Base-by-base conservation (phyloP, 306 rosid genomes). In the Canavalia gladiata region DNA sequence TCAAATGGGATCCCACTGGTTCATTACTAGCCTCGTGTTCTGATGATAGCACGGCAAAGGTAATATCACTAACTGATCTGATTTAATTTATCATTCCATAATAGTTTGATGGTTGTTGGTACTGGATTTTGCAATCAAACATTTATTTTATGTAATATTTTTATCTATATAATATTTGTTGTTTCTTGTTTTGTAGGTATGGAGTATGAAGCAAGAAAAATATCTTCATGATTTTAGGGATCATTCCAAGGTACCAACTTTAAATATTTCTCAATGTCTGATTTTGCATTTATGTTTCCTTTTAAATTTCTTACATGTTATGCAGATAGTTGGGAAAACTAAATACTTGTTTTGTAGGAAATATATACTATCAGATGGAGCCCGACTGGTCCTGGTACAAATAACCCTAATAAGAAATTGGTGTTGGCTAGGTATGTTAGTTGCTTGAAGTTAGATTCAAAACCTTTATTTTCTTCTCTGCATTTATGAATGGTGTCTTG, bases 1-100 rank as follows among this genome's bases (percentile, higher is more conserved):
- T 95, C 75, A 95, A 95, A 87, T 93, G 99, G 99, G 99, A 95
- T 85, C 99, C 99, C 82, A 87, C 94, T 3, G 99, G 99, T 71
- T 69, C 93, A 59, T 82, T 93, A 81, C 83, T 95, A 86, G 99
- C 99, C 64, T 95, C 99, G 0, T 95, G 99, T 85, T 93, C 99
- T 7, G 99, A 95, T 43, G 99, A 95, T 89, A 86, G 85, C 78
- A 93, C 92, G 30, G 99, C 96, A 72, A 95, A 95, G 98, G 99
- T 91, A 83, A 50, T 71, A 63, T 71, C 52, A 33, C 13, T 75
- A 64, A 70, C 41, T 75, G 60, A 42, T 65, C 60, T 59, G 11
- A 55, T 75, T 1, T 80, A 60, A 10, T 12, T n/a, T 13, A 7
- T 51, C 46, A 46, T 57, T 33, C 8, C 69, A 28, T 63, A 37